These are phyloP conservation scores for Sambucus nigra DNA, from an alignment of 129 eudicot species.

Conservation along the genomic window DNA sequence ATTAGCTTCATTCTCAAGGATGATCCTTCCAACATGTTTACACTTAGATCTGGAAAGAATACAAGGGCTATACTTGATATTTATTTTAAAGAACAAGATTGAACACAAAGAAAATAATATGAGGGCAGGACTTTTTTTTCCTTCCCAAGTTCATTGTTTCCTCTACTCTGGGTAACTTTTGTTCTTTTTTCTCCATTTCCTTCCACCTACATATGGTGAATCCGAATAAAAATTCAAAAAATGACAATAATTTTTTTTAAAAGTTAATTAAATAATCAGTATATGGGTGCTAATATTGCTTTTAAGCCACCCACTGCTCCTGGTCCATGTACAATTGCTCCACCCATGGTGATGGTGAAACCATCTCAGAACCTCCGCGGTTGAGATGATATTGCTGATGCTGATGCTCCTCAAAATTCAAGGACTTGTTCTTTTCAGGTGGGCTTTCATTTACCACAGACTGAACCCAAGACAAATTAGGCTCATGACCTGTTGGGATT, in stretches of 20 bases:
- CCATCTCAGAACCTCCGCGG: conserved; percentile 22
- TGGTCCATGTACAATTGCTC: conserved; percentile 54
- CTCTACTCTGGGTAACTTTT: conserved; percentile 12
- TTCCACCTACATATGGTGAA: conserved; percentile 13
- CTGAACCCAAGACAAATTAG: conserved; percentile 25
- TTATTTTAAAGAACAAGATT: background rate
- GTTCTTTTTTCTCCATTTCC: conserved; percentile 18
- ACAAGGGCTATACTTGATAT: conserved; percentile 13
- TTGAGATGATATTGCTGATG: conserved; percentile 25
- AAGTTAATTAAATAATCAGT: conserved; percentile 20
- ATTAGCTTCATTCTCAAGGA: conserved; percentile 1
- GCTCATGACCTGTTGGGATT: conserved; percentile 17
- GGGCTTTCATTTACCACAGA: conserved; percentile 21
- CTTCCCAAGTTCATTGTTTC: conserved; percentile 13
- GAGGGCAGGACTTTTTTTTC: conserved; percentile 26
- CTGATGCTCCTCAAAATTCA: conserved; percentile 29
- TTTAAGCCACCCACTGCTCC: conserved; percentile 53
- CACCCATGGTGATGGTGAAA: conserved; percentile 46
- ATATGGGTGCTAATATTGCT: background rate
- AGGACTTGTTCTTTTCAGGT: conserved; percentile 5
- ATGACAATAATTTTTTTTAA: conserved; percentile 17
- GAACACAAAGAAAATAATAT: conserved; percentile 18
- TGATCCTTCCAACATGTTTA: conserved; percentile 9
- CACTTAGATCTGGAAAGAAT: conserved; percentile 4
- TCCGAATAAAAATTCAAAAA: conserved; percentile 24